Base-by-base conservation (phyloP, 2,329 filamentous ascomycete species). In the Stagonosporopsis tanaceti region DNA sequence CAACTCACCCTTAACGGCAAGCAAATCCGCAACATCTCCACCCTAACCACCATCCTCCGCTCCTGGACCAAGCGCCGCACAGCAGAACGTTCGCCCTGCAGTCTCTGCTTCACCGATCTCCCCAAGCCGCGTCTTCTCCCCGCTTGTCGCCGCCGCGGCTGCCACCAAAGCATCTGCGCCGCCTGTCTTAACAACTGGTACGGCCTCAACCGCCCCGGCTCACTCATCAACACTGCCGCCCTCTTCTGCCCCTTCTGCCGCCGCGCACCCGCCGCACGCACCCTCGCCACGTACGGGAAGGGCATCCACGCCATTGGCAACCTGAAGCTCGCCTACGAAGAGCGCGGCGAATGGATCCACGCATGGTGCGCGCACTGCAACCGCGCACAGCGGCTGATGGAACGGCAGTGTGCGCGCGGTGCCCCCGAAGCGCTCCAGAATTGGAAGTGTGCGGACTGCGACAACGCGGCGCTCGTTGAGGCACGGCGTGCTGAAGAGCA, bases 181-280 rank as follows among this genome's bases (percentile, higher is more conserved):
- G 63, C 57, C 12, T 84, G 82, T 55, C 61, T 76, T 9, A 57
- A 65, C 17, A 66, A 61, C 2, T 84, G 82, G 82, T 83, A 84
- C 55, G 79, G 80, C 0, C 66, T 80, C 55, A 84, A 84, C 62
- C 47, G 40, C 0, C 67, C 73, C 0, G 81, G 81, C 1, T 64
- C 65, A 1, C 71, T 83, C 12, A 76, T 84, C 64, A 83, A 84
- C 57, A 64, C 79, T 0, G 79, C 81, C 0, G 80, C 82, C 0
- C 76, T 85, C 4, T 72, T 66, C 2, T 84, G 82, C 56, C 81
- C 82, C 1, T 84, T 84, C 69, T 85, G 82, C 57, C 75, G 82
- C 24, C 77, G 81, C 0, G 71, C 65, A 40, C 81, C 81, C 0
- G 71, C 75, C 1, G 64, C 77, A 4, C 72, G 71, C 50, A 77